Conservation (phyloP, 2,329 filamentous ascomycete genomes). For the Ophiostoma tasmaniense region DNA sequence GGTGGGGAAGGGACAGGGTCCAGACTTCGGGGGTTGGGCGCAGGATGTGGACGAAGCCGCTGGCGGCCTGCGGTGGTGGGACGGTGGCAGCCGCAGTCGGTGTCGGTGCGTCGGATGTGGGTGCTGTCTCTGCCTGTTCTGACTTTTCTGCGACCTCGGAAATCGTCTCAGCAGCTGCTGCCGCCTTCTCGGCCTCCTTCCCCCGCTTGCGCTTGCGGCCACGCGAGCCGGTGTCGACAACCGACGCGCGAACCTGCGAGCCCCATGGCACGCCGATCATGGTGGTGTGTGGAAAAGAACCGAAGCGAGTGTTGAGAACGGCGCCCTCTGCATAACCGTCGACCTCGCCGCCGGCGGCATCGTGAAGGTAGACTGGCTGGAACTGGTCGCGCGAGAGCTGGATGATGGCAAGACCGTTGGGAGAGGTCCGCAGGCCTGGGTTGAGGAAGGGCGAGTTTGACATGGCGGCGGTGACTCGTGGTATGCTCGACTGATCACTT, state of each 20-base stretch:
- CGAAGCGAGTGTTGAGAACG: conserved; percentile 86
- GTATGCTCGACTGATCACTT: not conserved
- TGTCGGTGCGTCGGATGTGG: not conserved
- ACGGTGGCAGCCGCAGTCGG: conserved; percentile 21
- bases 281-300: conserved; percentile 77
- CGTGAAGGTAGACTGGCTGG: conserved; percentile 62
- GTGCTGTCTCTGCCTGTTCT: not conserved
- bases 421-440: conserved; percentile 52
- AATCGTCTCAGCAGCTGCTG: not conserved
- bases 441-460: conserved; percentile 69
- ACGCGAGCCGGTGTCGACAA: conserved; percentile 84
- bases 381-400: conserved; percentile 83
- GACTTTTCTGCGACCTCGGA: not conserved
- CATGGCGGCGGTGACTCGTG: not conserved
- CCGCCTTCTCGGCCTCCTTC: not conserved
- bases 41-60: conserved; percentile 71
- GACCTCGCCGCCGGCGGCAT: conserved; percentile 48
- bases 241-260: conserved; percentile 79
- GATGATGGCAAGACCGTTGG: conserved; percentile 67
- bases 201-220: conserved; percentile 55
- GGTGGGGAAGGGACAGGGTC: conserved; percentile 70
- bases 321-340: conserved; percentile 68
- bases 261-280: conserved; percentile 78
- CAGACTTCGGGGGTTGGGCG: conserved; percentile 74
- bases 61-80: conserved; percentile 36